phyloP scores from a whole-genome alignment of 495 filamentous ascomycete genomes.

The Peziza echinospora region DNA sequence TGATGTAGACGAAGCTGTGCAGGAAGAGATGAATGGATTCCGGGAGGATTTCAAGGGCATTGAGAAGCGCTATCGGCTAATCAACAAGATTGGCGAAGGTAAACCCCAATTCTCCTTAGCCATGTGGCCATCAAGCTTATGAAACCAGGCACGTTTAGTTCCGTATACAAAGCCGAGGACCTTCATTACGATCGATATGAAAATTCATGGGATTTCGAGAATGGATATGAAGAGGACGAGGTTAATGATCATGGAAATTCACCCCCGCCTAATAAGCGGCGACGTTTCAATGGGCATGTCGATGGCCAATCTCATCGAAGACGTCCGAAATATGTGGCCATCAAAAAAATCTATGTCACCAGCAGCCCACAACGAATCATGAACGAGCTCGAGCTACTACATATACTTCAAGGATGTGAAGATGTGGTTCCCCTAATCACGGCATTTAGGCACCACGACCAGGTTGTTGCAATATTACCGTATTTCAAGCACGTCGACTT shows the following conservation, averaged over 20 bases:
- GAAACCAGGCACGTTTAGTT: conserved; percentile 52
- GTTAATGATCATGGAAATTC: conserved; percentile 32
- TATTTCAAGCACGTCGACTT: conserved; percentile 95
- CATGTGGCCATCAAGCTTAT: conserved; percentile 2
- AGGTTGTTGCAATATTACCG: conserved; percentile 83
- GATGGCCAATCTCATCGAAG: conserved; percentile 19
- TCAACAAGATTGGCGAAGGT: conserved; percentile 97
- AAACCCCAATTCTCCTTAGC: conserved; percentile 2
- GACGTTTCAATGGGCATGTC: conserved; percentile 6
- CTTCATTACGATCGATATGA: conserved; percentile 62
- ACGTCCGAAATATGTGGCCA: conserved; percentile 59
- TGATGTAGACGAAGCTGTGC: conserved; percentile 46
- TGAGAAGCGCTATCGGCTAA: conserved; percentile 58
- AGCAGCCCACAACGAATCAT: conserved; percentile 80
- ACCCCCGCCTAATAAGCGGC: conserved; percentile 13
- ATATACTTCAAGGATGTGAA: conserved; percentile 59
- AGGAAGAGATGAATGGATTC: conserved; percentile 69
- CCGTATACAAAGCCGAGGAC: conserved; percentile 96
- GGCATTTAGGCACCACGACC: conserved; percentile 78
- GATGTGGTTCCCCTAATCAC: conserved; percentile 91
- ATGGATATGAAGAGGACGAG: conserved; percentile 38
- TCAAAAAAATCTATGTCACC: conserved; percentile 99
- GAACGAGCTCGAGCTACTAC: conserved; percentile 91
- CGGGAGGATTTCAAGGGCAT: conserved; percentile 68
- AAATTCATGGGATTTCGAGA: conserved; percentile 68